Evolutionary conservation across 257 asterid species (phyloP).

Genomic region (Mitragyna speciosa): DNA sequence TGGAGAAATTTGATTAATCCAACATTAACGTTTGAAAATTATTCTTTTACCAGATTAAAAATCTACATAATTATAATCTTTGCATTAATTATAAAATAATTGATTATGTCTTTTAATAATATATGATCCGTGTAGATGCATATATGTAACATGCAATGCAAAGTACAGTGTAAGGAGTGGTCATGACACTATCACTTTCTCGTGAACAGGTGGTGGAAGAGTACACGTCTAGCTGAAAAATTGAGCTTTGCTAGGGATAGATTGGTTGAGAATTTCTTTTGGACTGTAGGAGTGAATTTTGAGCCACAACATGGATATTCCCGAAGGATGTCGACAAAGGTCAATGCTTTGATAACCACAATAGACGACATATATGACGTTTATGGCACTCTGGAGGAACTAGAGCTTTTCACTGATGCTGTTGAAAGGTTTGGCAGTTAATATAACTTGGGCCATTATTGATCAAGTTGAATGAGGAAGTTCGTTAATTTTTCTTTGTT

Average conservation of each 20-base stretch:
- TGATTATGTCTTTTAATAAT: too few relatives aligned
- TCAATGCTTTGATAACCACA: neutral
- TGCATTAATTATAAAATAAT: too few relatives aligned
- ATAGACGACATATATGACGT: neutral
- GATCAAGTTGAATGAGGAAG: neutral
- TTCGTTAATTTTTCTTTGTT: too few relatives aligned
- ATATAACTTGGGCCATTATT: too few relatives aligned
- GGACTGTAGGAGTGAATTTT: slow-evolving; percentile 25
- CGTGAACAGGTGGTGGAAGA: slow-evolving; percentile 27
- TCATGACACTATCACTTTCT: neutral
- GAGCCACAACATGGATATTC: neutral
- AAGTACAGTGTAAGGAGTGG: too few relatives aligned
- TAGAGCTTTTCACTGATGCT: neutral
- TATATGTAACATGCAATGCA: neutral
- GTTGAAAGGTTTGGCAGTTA: neutral
- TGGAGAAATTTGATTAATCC: too few relatives aligned
- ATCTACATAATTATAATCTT: too few relatives aligned
- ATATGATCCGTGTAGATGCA: too few relatives aligned
- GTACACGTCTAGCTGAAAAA: slow-evolving; percentile 26
- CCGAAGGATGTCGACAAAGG: neutral
- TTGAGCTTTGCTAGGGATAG: slow-evolving; percentile 36
- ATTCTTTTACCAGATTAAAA: too few relatives aligned
- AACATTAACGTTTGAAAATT: too few relatives aligned
- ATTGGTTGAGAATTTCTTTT: slow-evolving; percentile 36
- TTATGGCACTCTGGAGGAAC: neutral